Base-by-base conservation (phyloP, 1,284 basidiomycete species). In the Lentinula novae-zelandiae region DNA sequence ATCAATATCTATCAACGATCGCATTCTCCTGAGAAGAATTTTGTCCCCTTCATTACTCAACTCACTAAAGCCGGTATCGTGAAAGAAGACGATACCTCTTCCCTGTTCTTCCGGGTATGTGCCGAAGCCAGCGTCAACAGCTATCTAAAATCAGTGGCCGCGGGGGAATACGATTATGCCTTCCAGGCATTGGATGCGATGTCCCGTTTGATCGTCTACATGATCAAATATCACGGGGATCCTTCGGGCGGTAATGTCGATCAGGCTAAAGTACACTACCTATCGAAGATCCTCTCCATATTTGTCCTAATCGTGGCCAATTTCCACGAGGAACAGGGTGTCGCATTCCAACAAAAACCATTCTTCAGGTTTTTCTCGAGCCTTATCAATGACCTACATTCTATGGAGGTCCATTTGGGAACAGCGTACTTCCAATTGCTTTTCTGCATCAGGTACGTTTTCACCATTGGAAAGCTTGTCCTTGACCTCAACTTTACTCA, bases 351-450 rank as follows among this genome's bases (percentile, higher is more conserved):
- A 72, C 96, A 98, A 76, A 96, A 98, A 75, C 96, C 97, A 1
- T 99, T 98, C 82, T 96, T 96, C 79, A 86, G 97, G 61, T 96
- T 99, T 79, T 99, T 99, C 79, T 98, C 95, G 13, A 97, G 93
- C 72, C 83, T 99, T 65, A 81, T 99, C 70, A 95, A 93, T 68
- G 97, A 99, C 72, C 76, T 99, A 50, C 88, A 94, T 66, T 75
- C 86, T 15, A 89, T 98, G 66, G 95, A 97, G 74, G 78, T 82
- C 20, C 88, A 87, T 68, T 82, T 98, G 12, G 93, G 92, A 2
- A 78, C 87, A 10, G 93, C 93, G 0, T 98, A 98, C 72, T 88
- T 92, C 78, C 93, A 93, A 67, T 78, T 98, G 66, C 78, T 99
- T 67, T 82, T 95, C 63, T 92, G 94, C 5, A 89, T 97, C 65